Evolutionary conservation across 1,284 basidiomycete genomes (phyloP).

Genomic region (Calocybe gambosa): DNA sequence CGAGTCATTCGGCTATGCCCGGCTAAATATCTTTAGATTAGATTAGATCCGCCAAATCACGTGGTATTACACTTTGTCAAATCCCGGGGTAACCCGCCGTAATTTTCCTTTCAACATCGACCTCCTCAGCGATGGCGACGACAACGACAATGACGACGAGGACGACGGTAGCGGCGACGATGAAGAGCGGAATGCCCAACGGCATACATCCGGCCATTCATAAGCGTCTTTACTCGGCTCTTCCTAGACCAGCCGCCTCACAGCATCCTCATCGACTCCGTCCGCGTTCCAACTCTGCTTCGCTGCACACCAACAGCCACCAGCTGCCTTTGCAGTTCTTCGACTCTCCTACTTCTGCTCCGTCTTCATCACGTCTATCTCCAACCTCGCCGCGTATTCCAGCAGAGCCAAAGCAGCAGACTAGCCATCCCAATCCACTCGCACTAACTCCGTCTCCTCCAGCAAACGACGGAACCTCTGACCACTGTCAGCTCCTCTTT

Average conservation of each 20-base stretch:
- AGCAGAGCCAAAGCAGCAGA: slow-evolving; percentile 32
- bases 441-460: slow-evolving; percentile 13
- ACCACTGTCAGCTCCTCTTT: slow-evolving; percentile 37
- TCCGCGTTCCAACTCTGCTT: slow-evolving; percentile 21
- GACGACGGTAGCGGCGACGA: slow-evolving; percentile 1
- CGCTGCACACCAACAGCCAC: slow-evolving; percentile 16
- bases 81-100: background rate
- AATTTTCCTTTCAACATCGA: background rate
- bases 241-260: slow-evolving; percentile 29
- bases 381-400: slow-evolving; percentile 35
- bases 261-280: slow-evolving; percentile 2
- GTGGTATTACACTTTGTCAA: background rate
- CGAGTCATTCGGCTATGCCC: slow-evolving; percentile 16
- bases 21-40: slow-evolving; percentile 7
- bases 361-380: slow-evolving; percentile 31
- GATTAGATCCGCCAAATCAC: slow-evolving; percentile 13
- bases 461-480: slow-evolving; percentile 18
- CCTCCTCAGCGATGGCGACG: background rate
- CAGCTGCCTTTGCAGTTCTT: slow-evolving; percentile 40
- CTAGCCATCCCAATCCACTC: slow-evolving; percentile 25
- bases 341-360: slow-evolving; percentile 34
- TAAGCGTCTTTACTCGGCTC: slow-evolving; percentile 44
- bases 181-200: slow-evolving; percentile 4
- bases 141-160: background rate
- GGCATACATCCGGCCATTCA: slow-evolving; percentile 31